Percentiles rank a stretch among this genome's conserved stretches.
Evolutionary conservation across 2,329 filamentous ascomycete genomes (phyloP).

Genomic region (Talaromyces pinophilus): DNA sequence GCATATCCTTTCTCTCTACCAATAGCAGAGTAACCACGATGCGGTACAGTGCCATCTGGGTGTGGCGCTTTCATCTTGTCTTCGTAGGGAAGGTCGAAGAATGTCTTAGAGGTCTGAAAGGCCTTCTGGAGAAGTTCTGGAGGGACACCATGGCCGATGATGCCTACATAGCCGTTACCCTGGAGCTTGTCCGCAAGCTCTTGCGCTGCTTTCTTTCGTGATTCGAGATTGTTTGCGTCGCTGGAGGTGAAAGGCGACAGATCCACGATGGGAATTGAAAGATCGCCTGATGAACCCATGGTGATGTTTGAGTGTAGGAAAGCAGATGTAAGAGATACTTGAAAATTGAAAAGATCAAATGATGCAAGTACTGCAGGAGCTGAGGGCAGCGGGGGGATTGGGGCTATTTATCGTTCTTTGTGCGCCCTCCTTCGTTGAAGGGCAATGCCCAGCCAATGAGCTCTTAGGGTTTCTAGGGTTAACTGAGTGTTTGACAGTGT

Average conservation of each 20-base stretch:
- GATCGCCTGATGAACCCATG: background rate
- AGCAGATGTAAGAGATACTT: background rate
- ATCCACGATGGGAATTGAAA: slow-evolving; percentile 35
- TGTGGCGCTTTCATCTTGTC: slow-evolving; percentile 50
- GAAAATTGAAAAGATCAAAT: background rate
- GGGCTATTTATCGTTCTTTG: background rate
- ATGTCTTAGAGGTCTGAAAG: slow-evolving; percentile 41
- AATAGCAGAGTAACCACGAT: slow-evolving; percentile 54
- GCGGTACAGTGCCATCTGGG: slow-evolving; percentile 46
- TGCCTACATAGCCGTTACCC: slow-evolving; percentile 43
- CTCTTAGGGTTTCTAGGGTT: background rate
- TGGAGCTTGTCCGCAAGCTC: slow-evolving; percentile 32
- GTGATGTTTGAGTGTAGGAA: background rate
- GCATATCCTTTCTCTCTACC: slow-evolving; percentile 53
- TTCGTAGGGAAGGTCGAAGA: slow-evolving; percentile 44
- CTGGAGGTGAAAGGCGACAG: slow-evolving; percentile 30
- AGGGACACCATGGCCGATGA: slow-evolving; percentile 46
- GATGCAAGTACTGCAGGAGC: background rate
- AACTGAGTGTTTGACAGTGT: background rate
- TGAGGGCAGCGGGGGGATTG: background rate
- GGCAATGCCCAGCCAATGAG: background rate
- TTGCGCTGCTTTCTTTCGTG: slow-evolving; percentile 37
- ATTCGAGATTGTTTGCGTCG: slow-evolving; percentile 29
- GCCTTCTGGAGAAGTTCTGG: slow-evolving; percentile 39
- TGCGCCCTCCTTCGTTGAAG: background rate